Base-by-base conservation (phyloP, 1,284 basidiomycete species). In the Rhodotorula sp. region DNA sequence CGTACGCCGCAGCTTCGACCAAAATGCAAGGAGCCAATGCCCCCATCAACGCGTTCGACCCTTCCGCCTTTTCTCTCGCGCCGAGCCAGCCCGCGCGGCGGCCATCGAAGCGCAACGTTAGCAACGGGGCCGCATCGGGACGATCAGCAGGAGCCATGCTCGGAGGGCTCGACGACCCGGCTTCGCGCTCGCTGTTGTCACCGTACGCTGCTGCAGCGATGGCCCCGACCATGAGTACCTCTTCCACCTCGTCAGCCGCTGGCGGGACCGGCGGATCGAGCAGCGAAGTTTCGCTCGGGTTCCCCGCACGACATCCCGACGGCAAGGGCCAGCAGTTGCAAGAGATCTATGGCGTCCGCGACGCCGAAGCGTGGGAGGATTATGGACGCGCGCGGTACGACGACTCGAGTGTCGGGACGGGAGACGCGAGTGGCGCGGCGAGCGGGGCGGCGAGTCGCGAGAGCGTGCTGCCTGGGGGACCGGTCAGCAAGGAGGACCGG, bases 351-450 rank as follows among this genome's bases (percentile, higher is more conserved):
- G 75, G 75, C 10, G 67, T 75, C 38, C 56, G 70, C 5, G 75
- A 76, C 2, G 64, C 60, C 31, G 75, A 76, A 31, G 75, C 75
- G 47, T 76, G 68, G 69, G 69, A 76, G 60, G 75, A 76, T 21
- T 76, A 68, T 59, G 75, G 75, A 5, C 62, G 66, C 59, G 70
- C 69, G 60, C 49, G 65, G 65, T 70, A 67, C 58, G 62, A 67
- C 28, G 55, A 55, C 16, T 52, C 50, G 50, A 52, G 50, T n/a
- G 23, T 26, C 50, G 50, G 50, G n/a, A 21, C 50, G 21, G 54
- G 54, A 18, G 54, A 55, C 28, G 28, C 54, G 54, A 55, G 54
- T 26, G 54, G 26, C 12, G 54, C 54, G 28, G 28, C 67, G 34
- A 71, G 66, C 59, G 68, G 49, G 12, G 66, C 67, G 2, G 63